A percentile compares a stretch with the other conserved stretches of the same genome.
Conservation (phyloP, 2,329 filamentous ascomycete genomes). For the Mollisia scopiformis region DNA sequence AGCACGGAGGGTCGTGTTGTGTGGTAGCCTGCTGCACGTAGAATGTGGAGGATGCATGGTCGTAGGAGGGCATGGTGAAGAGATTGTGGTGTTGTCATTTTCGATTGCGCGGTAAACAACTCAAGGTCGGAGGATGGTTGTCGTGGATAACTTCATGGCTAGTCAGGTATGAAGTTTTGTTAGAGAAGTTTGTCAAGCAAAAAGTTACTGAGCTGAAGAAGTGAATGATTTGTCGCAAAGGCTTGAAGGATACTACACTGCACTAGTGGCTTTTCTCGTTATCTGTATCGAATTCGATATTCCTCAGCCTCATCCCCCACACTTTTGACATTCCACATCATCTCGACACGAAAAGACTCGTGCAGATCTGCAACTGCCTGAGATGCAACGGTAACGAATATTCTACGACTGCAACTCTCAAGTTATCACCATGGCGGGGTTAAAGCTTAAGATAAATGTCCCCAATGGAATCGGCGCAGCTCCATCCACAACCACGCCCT, state of each 20-base stretch:
- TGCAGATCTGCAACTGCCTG: no score
- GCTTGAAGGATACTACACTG: neutral
- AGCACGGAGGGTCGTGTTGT: conserved; percentile 79
- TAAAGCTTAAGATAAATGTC: conserved; percentile 24
- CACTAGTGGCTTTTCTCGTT: conserved; percentile 3
- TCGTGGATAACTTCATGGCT: conserved; percentile 31
- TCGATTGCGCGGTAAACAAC: conserved; percentile 21
- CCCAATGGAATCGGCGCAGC: no score
- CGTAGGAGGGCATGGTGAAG: conserved; percentile 80
- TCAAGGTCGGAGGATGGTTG: conserved; percentile 24
- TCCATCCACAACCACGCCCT: conserved; percentile 23
- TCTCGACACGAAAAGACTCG: neutral
- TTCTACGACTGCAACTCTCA: no score
- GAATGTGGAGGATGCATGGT: conserved; percentile 85
- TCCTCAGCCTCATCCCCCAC: conserved; percentile 9
- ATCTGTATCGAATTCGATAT: conserved; percentile 17
- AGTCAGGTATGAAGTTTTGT: neutral
- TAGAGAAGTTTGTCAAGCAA: conserved; percentile 3
- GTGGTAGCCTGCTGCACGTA: conserved; percentile 90
- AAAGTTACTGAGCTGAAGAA: neutral
- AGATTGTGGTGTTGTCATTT: conserved; percentile 46
- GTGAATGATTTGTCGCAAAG: conserved; percentile 3
- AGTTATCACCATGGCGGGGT: conserved; percentile 29
- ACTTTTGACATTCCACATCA: conserved; percentile 4
- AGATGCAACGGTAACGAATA: no score